phyloP scores from a whole-genome alignment of 2,329 filamentous ascomycete genomes.

The Huntiella savannae region DNA sequence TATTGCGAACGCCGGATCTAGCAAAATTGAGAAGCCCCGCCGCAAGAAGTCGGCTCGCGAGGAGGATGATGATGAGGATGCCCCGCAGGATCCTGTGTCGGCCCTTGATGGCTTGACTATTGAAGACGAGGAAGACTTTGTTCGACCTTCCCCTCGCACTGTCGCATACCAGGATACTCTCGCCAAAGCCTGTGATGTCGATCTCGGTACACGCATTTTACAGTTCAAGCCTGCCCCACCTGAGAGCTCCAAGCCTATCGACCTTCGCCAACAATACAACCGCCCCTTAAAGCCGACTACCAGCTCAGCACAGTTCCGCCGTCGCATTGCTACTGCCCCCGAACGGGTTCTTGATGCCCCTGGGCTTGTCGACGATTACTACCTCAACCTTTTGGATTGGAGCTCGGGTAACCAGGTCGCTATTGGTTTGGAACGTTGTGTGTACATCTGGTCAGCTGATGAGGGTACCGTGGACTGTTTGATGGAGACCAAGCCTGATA shows the following conservation, averaged over 20 bases:
- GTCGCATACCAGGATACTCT: constrained; percentile 84
- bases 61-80: constrained; percentile 37
- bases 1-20: constrained; percentile 60
- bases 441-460: constrained; percentile 97
- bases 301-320: constrained; percentile 67
- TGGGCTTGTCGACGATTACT: constrained; percentile 94
- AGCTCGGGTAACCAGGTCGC: constrained; percentile 95
- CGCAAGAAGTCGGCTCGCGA: constrained; percentile 54
- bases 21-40: constrained; percentile 62
- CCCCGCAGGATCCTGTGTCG: constrained; percentile 60
- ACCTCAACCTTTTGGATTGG: constrained; percentile 97
- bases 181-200: constrained; percentile 79
- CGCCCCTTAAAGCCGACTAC: constrained; percentile 68
- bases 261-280: constrained; percentile 95
- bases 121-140: constrained; percentile 48
- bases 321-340: constrained; percentile 81
- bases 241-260: constrained; percentile 94
- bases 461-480: constrained; percentile 77
- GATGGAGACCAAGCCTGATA: constrained; percentile 72
- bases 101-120: constrained; percentile 66
- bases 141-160: constrained; percentile 67
- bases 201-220: constrained; percentile 83
- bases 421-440: constrained; percentile 87
- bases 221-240: constrained; percentile 97
- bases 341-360: constrained; percentile 94